Evolutionary conservation across 176 grass and related monocot genomes (phyloP).

Genomic region (Triticum aestivum): DNA sequence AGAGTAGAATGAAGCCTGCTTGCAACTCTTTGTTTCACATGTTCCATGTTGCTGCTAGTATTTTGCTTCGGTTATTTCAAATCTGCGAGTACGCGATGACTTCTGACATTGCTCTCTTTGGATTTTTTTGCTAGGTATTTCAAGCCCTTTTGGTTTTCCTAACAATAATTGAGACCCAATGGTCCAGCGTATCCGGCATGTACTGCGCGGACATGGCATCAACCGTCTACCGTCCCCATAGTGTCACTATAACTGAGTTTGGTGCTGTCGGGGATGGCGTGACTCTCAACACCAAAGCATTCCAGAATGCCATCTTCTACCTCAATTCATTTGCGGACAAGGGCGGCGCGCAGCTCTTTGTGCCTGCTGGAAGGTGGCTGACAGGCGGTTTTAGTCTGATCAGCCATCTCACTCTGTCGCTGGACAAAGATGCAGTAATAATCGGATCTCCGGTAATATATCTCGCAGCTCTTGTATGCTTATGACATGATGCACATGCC

Average conservation of each 20-base stretch:
- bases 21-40: not conserved
- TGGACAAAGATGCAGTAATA: conserved; percentile 86
- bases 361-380: conserved; percentile 93
- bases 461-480: not conserved
- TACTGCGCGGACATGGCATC: conserved; percentile 84
- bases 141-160: conserved; percentile 51
- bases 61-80: not conserved
- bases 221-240: conserved; percentile 73
- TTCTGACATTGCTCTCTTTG: conserved; percentile 22
- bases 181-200: conserved; percentile 34
- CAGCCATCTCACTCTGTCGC: conserved; percentile 87
- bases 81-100: not conserved
- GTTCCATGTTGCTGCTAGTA: not conserved
- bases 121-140: conserved; percentile 44
- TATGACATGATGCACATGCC: not conserved
- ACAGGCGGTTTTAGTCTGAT: conserved; percentile 95
- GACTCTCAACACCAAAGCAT: conserved; percentile 92
- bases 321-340: conserved; percentile 98
- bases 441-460: conserved; percentile 78
- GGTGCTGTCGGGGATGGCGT: conserved; percentile 88
- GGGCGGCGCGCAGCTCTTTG: conserved; percentile 85
- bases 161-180: conserved; percentile 31
- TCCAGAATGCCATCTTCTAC: conserved; percentile 98
- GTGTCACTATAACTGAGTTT: conserved; percentile 93
- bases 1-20: not conserved